phyloP scores from a whole-genome alignment of 2,329 filamentous ascomycete species.

The Onygenales sp. region DNA sequence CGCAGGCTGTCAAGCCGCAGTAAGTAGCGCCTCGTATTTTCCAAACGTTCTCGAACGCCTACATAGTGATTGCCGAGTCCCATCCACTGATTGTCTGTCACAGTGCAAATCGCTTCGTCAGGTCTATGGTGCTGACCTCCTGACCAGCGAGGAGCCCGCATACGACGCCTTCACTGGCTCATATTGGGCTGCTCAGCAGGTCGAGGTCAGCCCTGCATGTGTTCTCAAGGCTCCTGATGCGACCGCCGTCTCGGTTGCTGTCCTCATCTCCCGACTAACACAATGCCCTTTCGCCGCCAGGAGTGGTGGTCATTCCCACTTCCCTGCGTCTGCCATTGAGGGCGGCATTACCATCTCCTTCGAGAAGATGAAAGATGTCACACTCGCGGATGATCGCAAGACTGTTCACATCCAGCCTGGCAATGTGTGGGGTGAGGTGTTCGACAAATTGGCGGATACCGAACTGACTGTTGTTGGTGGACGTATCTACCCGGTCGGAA shows the following conservation, averaged over 20 bases:
- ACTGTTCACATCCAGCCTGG: conserved; percentile 11
- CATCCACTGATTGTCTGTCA: not conserved
- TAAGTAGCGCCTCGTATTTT: not conserved
- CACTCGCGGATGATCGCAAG: conserved; percentile 7
- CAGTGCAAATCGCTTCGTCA: conserved; percentile 7
- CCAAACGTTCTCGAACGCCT: not conserved
- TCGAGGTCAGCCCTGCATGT: conserved; percentile 2
- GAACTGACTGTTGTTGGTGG: conserved; percentile 11
- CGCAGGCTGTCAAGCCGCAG: conserved; percentile 7
- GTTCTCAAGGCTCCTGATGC: not conserved
- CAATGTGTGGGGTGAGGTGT: conserved; percentile 11
- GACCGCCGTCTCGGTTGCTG: not conserved
- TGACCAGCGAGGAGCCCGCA: conserved; percentile 1
- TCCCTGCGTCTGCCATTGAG: conserved; percentile 32
- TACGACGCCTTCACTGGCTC: conserved; percentile 7
- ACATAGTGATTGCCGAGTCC: not conserved
- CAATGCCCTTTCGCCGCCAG: conserved; percentile 18
- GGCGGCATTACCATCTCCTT: conserved; percentile 8
- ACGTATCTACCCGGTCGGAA: conserved; percentile 10
- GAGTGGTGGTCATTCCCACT: conserved; percentile 30
- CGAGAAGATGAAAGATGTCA: conserved; percentile 8
- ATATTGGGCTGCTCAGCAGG: conserved; percentile 13
- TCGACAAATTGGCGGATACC: conserved; percentile 6
- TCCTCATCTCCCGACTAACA: not conserved
- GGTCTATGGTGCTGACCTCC: conserved; percentile 7